These are phyloP conservation scores for Clonostachys chloroleuca DNA, from an alignment of 2,329 filamentous ascomycete species.

Conservation along the genomic window DNA sequence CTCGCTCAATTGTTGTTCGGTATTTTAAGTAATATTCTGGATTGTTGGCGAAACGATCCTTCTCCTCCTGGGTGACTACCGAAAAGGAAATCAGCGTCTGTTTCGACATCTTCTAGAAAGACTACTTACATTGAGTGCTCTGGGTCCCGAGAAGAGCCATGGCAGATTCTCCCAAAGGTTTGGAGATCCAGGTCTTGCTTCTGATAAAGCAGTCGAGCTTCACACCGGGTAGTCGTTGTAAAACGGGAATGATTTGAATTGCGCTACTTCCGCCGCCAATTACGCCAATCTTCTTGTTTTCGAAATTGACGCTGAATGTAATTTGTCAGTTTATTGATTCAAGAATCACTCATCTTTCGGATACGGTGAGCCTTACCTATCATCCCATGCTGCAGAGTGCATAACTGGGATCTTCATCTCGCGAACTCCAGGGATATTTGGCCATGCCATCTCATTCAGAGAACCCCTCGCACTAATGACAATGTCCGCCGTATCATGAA, in stretches of 20 bases:
- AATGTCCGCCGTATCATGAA: conserved; percentile 37
- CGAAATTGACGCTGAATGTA: too few relatives aligned
- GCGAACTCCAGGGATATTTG: conserved; percentile 37
- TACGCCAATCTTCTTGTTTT: conserved; percentile 45
- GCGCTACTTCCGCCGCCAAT: conserved; percentile 53
- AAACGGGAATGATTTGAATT: conserved; percentile 42
- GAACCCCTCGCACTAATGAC: conserved; percentile 5
- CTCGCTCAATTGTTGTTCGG: not conserved
- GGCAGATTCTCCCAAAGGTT: too few relatives aligned
- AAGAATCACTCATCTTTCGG: too few relatives aligned
- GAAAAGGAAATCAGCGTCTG: too few relatives aligned
- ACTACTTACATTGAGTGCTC: too few relatives aligned
- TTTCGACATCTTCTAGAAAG: too few relatives aligned
- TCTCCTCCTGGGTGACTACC: not conserved
- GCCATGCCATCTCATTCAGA: conserved; percentile 39
- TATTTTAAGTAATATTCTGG: not conserved
- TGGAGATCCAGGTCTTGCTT: conserved; percentile 33
- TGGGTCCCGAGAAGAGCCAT: too few relatives aligned
- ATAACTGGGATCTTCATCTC: conserved; percentile 41
- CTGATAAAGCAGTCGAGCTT: conserved; percentile 35
- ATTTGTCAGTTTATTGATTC: too few relatives aligned
- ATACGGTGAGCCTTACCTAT: conserved; percentile 31
- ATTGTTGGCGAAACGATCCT: not conserved
- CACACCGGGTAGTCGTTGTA: conserved; percentile 14
- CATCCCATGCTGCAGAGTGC: conserved; percentile 50